phyloP scores from a whole-genome alignment of 768 basidiomycete genomes.

The Suillus variegatus region DNA sequence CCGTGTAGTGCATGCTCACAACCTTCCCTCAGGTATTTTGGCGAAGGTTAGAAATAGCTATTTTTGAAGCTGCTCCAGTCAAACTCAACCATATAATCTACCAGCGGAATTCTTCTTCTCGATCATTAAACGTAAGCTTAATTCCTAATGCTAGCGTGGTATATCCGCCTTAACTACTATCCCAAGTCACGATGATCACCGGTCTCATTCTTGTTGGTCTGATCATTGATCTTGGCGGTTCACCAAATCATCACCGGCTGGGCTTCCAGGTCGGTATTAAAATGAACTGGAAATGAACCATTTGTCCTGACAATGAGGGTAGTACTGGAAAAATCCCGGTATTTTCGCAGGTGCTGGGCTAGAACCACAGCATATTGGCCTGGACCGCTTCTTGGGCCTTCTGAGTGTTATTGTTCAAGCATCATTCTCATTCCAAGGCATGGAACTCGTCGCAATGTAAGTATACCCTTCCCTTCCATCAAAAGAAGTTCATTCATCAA shows the following conservation, averaged over 20 bases:
- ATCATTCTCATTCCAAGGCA: conserved; percentile 77
- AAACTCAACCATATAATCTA: not conserved
- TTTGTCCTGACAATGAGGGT: not conserved
- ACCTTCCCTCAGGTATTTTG: conserved; percentile 48
- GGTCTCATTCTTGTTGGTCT: conserved; percentile 62
- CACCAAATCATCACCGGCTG: conserved; percentile 62
- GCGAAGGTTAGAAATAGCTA: conserved; percentile 49
- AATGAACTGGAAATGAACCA: not conserved
- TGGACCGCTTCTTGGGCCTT: conserved; percentile 45
- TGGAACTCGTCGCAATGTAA: conserved; percentile 73
- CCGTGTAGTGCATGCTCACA: not conserved
- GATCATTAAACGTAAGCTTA: conserved; percentile 56
- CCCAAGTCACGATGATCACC: conserved; percentile 56
- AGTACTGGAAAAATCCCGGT: conserved; percentile 79
- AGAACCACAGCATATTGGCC: conserved; percentile 28
- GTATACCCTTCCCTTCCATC: conserved; percentile 28
- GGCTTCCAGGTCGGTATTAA: conserved; percentile 58
- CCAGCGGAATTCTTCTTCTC: conserved; percentile 68
- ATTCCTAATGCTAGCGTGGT: not conserved
- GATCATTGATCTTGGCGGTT: conserved; percentile 78
- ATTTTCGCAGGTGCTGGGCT: conserved; percentile 30
- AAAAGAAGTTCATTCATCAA: conserved; percentile 11
- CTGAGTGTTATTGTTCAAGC: conserved; percentile 49
- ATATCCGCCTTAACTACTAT: conserved; percentile 10
- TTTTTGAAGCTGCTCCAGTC: too few relatives aligned